Evolutionary conservation across 305 asterid species (phyloP), one percentile per base, ranked within the genome.

Genomic region (Fraxinus xanthoxyloides): DNA sequence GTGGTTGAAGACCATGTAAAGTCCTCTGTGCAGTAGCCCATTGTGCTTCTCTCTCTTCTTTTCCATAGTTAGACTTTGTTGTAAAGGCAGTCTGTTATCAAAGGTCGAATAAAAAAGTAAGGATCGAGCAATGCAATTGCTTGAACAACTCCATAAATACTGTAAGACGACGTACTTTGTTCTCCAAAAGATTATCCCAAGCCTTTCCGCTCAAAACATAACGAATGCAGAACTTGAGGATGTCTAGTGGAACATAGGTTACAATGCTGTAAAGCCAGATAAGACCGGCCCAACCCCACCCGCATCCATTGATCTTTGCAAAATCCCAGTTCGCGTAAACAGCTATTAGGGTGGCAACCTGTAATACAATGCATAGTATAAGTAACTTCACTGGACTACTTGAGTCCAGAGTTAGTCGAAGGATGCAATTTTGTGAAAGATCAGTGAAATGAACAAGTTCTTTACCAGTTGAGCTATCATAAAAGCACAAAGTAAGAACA

Each of bases 211-310:
- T 95, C 81, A 93, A 85, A 12, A 89, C 86, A 6, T 95, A 95
- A 80, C 98, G 92, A 81, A 89, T 92, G 87, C 91, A 81, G 89
- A 95, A 95, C 86, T 95, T 95, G 79, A 95, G 85, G 13, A 92
- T 23, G 85, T 95, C 98, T 2, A 95, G 98, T 9, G 95, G 94
- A 30, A 93, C 1, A 51, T 93, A 95, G 4, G 93, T 90, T 43
- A 93, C 87, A 12, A 92, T 1, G 77, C 91, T 95, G 48, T 89
- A 93, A 65, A 95, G 90, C 98, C 98, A 93, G 79, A 93, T 90
- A 3, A 93, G 97, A 9, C 96, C 96, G 0, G 98, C 93, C 98
- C 98, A 95, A 43, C 92, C 95, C 97, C 98, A 93, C 1, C 98
- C 97, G 3, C 95, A 93, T 79, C 98, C 96, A 74, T 83, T 85